Evolutionary conservation across 225 moss, liverwort and hornwort genomes (phyloP), one percentile per base, ranked within the genome.

Genomic region (Asterella californica): DNA sequence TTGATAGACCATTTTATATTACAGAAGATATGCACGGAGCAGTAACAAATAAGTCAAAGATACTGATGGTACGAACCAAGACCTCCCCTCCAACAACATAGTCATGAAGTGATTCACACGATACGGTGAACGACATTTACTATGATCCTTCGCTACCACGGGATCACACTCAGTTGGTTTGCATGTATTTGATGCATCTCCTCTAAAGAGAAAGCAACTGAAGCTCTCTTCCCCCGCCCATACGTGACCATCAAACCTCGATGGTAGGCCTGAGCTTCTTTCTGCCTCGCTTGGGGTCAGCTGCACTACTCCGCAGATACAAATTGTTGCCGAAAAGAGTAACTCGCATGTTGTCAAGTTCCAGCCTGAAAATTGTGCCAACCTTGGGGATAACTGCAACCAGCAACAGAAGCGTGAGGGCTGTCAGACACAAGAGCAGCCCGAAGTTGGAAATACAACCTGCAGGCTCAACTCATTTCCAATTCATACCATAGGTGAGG

Each of bases 311-410:
- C 46, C 83, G 79, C 14, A 78, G 70, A 76, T 57, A 68, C 10
- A 87, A 71, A 72, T 78, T 81, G 68, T 84, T 82, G 46, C 87
- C 87, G 52, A 87, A 84, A 65, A 87, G 82, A 38, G 77, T 84
- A 46, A 84, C 84, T 37, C 45, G 72, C 60, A 89, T 21, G 86
- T 87, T 82, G 73, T 91, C 81, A 22, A 92, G 73, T 75, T 90
- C 89, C 52, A 99, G 77, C 82, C 89, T 87, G 83, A 99, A 95
- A 29, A 90, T 90, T 21, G 90, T 71, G 42, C 93, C 91, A 57
- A 78, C 87, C 84, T 99, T 99, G 15, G 92, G 93, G 11, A 99
- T 85, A 47, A 91, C 90, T 88, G 88, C 86, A 83, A 50, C 25
- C 75, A 67, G 14, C 62, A 78, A 4, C 63, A 78, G 45, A 22